Base-by-base conservation (phyloP, 768 basidiomycete genomes). In the Leccinum disarticulatum region DNA sequence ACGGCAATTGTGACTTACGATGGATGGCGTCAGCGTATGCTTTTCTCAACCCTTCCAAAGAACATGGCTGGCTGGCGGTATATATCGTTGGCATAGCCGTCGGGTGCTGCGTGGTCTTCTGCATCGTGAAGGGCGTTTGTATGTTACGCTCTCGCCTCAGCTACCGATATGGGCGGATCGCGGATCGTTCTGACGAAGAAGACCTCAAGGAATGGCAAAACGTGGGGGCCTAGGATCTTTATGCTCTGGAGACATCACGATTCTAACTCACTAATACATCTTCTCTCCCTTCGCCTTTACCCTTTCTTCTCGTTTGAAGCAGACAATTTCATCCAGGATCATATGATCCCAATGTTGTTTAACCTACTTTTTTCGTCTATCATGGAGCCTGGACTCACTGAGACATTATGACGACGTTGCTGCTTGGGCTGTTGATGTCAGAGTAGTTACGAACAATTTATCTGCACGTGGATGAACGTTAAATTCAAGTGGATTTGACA, bases 11-110 rank as follows among this genome's bases (percentile, higher is more conserved):
- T 15, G 7, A 52, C 8, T 67, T 36, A 68, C 46, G 50, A 56
- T 11, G 15, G 6, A n/a, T 30, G 47, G 14, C 14, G n/a, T 22
- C 60, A 90, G 88, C 83, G 1, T 91, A 90, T 70, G 52, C 69
- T 11, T 91, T 90, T 77, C 81, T 91, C 8, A 69, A 90, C 64
- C 87, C 89, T 0, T 28, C 62, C 8, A 71, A 66, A 15, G 69
- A 82, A 58, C 69, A 74, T 25, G 76, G 64, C 5, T 64, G 77
- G 35, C 74, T 90, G 49, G 86, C 84, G 0, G 85, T 70, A 0
- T 90, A 89, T 68, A 83, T 90, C 65, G 22, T 86, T 41, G 87
- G 85, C 4, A 86, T 90, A 58, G 77, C 71, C 3, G 66, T 78
- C 5, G 87, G 77, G 0, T 82, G 82, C 36, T 70, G 71, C 47